These are phyloP conservation scores for Meira miltonrushii DNA, from an alignment of 1,284 basidiomycete genomes.

Conservation along the genomic window DNA sequence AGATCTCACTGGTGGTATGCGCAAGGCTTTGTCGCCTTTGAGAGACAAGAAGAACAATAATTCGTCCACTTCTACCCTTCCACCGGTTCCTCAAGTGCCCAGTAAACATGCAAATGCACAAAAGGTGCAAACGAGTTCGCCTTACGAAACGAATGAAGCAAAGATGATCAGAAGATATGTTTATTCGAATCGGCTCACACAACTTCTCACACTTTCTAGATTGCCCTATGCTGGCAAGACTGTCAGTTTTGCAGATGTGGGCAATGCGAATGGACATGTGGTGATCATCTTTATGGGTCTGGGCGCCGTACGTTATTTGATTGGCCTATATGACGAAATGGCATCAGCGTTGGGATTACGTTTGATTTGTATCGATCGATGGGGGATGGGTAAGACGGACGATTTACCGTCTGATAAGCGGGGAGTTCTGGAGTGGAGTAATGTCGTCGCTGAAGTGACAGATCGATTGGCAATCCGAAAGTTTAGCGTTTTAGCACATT, in stretches of 20 bases:
- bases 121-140: no score
- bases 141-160: neutral
- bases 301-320: conserved; percentile 86
- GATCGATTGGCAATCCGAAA: conserved; percentile 71
- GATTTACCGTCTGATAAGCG: conserved; percentile 64
- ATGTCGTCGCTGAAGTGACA: conserved; percentile 80
- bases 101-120: no score
- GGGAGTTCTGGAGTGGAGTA: conserved; percentile 84
- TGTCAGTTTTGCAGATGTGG: conserved; percentile 90
- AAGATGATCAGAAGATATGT: neutral
- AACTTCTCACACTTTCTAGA: conserved; percentile 69
- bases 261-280: conserved; percentile 72
- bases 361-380: conserved; percentile 90
- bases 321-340: conserved; percentile 93
- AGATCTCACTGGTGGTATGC: neutral
- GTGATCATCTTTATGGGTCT: conserved; percentile 86
- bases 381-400: conserved; percentile 82
- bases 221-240: conserved; percentile 70
- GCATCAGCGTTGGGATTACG: conserved; percentile 78
- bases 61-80: neutral
- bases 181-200: conserved; percentile 60
- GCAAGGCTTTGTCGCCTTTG: neutral
- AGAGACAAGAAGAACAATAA: no score
- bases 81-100: neutral
- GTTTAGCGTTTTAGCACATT: conserved; percentile 88